phyloP scores from a whole-genome alignment of 2,329 filamentous ascomycete species.

The Ophiosphaerella korrae region DNA sequence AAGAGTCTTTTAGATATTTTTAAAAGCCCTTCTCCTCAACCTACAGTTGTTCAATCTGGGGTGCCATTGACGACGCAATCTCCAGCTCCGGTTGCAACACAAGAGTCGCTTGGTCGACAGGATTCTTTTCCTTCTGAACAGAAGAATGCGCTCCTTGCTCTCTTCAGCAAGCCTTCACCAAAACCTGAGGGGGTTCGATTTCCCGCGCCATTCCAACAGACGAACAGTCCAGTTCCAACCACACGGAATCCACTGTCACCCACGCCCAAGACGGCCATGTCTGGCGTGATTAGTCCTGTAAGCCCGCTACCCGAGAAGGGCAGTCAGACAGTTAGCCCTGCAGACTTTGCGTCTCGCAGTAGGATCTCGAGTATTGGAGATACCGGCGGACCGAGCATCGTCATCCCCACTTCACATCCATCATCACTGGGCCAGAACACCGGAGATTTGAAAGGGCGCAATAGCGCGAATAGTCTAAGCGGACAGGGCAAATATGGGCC shows the following conservation, averaged over 20 bases:
- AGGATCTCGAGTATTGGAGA: conserved; percentile 46
- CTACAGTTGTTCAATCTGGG: background rate
- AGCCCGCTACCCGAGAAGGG: conserved; percentile 41
- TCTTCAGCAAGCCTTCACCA: conserved; percentile 39
- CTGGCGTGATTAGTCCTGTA: conserved; percentile 47
- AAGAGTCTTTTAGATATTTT: conserved; percentile 19
- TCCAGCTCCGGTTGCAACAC: conserved; percentile 12
- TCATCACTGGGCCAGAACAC: conserved; percentile 1
- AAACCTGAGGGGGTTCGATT: conserved; percentile 15
- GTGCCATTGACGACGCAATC: conserved; percentile 13
- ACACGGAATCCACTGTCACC: conserved; percentile 30
- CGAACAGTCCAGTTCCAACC: conserved; percentile 25
- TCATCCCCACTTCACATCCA: conserved; percentile 24
- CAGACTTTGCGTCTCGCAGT: conserved; percentile 31
- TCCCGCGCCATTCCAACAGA: conserved; percentile 15
- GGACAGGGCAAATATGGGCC: conserved; percentile 10
- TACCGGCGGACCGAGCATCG: conserved; percentile 18
- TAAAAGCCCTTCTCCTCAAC: conserved; percentile 17
- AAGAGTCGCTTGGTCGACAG: conserved; percentile 27
- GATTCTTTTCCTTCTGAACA: conserved; percentile 38
- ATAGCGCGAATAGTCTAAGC: conserved; percentile 4
- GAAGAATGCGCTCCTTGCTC: conserved; percentile 43
- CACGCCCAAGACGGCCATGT: conserved; percentile 37
- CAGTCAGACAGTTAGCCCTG: conserved; percentile 33
- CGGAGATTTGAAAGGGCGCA: conserved; percentile 6